These are phyloP conservation scores for Blumeriella jaapii DNA, from an alignment of 2,329 filamentous ascomycete genomes.

Conservation along the genomic window DNA sequence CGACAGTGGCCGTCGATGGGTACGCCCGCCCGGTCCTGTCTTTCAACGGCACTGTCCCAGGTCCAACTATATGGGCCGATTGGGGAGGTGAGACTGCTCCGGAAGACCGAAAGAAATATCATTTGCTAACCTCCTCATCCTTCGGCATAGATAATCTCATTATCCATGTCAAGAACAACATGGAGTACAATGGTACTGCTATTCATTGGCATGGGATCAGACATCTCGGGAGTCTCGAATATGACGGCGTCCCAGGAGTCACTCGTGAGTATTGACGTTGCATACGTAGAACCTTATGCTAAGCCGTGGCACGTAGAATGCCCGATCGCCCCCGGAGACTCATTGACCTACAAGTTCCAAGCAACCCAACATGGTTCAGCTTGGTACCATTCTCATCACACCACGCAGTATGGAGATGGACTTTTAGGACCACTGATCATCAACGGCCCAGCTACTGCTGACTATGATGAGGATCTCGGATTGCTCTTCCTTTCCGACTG, in stretches of 20 bases:
- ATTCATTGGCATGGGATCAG: conserved; percentile 42
- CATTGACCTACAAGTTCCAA: conserved; percentile 30
- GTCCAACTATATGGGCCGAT: conserved; percentile 31
- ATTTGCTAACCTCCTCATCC: background rate
- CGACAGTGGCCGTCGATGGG: conserved; percentile 30
- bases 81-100: conserved; percentile 7
- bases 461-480: conserved; percentile 40
- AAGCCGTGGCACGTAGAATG: conserved; percentile 34
- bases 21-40: conserved; percentile 40
- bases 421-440: conserved; percentile 49
- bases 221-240: conserved; percentile 31
- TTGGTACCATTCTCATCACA: conserved; percentile 26
- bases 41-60: conserved; percentile 29
- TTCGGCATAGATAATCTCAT: conserved; percentile 19
- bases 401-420: conserved; percentile 34
- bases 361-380: conserved; percentile 24
- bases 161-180: conserved; percentile 28
- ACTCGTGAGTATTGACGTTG: conserved; percentile 28
- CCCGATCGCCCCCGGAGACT: conserved; percentile 48
- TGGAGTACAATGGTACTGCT: conserved; percentile 34
- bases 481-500: conserved; percentile 24
- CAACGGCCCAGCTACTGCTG: conserved; percentile 43
- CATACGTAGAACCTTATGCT: background rate
- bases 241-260: conserved; percentile 31
- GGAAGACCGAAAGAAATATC: background rate